Evolutionary conservation across 768 basidiomycete species (phyloP).

Genomic region (Lentinula lateritia): DNA sequence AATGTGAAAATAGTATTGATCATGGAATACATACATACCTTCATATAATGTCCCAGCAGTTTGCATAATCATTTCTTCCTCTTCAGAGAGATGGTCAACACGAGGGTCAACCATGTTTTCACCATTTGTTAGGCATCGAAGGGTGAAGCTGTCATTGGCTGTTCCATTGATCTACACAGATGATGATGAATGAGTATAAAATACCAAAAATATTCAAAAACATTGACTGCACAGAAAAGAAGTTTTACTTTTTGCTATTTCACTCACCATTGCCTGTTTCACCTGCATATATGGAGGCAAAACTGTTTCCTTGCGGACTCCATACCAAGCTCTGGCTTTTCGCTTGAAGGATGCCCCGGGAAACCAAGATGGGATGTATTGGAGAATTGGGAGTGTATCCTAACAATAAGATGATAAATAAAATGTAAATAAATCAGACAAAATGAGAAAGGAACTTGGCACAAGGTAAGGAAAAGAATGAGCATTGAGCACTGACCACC

Average conservation of each 20-base stretch:
- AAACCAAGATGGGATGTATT: conserved; percentile 1
- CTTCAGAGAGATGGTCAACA: not conserved
- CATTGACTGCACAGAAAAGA: no score
- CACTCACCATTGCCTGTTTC: no score
- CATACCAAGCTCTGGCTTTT: no score
- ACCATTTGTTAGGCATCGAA: not conserved
- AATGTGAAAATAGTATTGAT: not conserved
- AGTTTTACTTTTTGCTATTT: no score
- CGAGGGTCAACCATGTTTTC: not conserved
- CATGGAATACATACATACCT: not conserved
- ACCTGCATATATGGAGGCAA: no score
- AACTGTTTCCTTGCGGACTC: no score
- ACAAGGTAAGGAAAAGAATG: no score
- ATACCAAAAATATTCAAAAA: no score
- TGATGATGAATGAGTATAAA: no score
- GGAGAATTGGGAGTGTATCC: not conserved
- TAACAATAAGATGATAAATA: not conserved
- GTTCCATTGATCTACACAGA: not conserved
- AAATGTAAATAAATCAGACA: no score
- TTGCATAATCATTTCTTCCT: conserved; percentile 4
- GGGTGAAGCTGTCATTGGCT: not conserved
- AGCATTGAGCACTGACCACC: conserved; percentile 21
- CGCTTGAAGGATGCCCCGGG: no score
- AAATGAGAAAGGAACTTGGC: no score
- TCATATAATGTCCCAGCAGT: conserved; percentile 2